Conservation (phyloP, 75 land plant species). For the Pinus tabuliformis region DNA sequence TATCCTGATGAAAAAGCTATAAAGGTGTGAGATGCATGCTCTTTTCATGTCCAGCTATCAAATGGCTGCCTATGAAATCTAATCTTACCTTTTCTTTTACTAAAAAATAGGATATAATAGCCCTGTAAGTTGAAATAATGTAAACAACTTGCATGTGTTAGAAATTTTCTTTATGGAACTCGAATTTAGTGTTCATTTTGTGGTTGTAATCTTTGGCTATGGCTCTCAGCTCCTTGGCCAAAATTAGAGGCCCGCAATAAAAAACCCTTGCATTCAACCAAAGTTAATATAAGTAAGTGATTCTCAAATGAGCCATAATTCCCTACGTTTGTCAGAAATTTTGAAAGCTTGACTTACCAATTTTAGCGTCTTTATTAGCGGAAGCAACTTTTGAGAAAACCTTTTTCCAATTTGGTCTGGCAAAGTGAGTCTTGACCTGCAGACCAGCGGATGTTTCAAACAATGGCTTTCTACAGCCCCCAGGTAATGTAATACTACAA, state of each 20-base stretch:
- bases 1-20: too few species aligned
- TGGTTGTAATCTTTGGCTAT: conserved; percentile 29
- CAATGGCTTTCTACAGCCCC: neutral
- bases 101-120: too few species aligned
- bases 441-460: neutral
- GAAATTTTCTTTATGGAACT: conserved; percentile 70
- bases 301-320: too few species aligned
- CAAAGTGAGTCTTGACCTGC: conserved; percentile 65
- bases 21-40: too few species aligned
- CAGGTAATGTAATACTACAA: neutral
- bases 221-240: conserved; percentile 37
- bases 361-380: conserved; percentile 15
- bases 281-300: neutral
- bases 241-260: conserved; percentile 45
- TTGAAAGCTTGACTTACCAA: conserved; percentile 14
- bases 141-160: neutral
- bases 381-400: conserved; percentile 14
- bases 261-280: conserved; percentile 40
- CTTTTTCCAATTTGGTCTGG: conserved; percentile 28
- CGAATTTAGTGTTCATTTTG: conserved; percentile 34
- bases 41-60: too few species aligned
- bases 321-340: too few species aligned
- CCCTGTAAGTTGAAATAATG: too few species aligned
- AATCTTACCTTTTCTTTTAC: too few species aligned
- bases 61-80: too few species aligned